Evolutionary conservation across 2,329 filamentous ascomycete species (phyloP), one percentile per base, ranked within the genome.

Genomic region (Blastomyces silverae): DNA sequence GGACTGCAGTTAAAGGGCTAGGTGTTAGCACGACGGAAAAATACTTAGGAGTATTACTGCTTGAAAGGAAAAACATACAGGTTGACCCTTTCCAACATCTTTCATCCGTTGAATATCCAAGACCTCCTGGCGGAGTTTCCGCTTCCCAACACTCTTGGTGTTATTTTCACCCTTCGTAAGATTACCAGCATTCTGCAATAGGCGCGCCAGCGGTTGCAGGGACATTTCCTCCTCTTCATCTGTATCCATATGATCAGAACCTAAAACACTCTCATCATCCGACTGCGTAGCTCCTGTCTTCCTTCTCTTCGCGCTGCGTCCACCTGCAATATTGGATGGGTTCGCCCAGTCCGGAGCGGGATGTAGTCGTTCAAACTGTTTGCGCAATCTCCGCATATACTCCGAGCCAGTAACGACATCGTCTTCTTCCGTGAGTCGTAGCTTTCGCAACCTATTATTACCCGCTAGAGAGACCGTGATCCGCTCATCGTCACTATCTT

Each of bases 401-500:
- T 97, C 93, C 67, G 86, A 87, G 59, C 94, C 94, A 70, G 81
- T 91, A 68, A 99, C 85, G 13, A 96, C 75, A 75, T 99, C 94
- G 72, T 99, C 94, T 0, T 84, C 85, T 73, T 93, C 91, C 1
- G 86, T 88, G 61, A 87, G 81, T 67, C 94, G 85, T 67, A 99
- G 81, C 77, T 97, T 97, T 69, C 92, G 86, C 73, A 97, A 76
- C 68, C 90, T 85, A 59, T 87, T 85, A 56, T 88, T 87, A 34
- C 86, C 84, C 3, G 91, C 89, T 50, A 99, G 83, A 17, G 93
- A 97, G 60, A 99, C 84, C 7, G 87, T 85, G 67, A 97, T 80
- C 63, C 90, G 85, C 73, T 97, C 94, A 73, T 99, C 94, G 71
- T 99, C 94, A 76, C 92, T 97, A 75, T 99, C 94, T 70, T 92